Percentiles rank a stretch among this genome's conserved stretches.
phyloP scores from a whole-genome alignment of 148 eudicot species.

The Heliosperma pusillum region DNA sequence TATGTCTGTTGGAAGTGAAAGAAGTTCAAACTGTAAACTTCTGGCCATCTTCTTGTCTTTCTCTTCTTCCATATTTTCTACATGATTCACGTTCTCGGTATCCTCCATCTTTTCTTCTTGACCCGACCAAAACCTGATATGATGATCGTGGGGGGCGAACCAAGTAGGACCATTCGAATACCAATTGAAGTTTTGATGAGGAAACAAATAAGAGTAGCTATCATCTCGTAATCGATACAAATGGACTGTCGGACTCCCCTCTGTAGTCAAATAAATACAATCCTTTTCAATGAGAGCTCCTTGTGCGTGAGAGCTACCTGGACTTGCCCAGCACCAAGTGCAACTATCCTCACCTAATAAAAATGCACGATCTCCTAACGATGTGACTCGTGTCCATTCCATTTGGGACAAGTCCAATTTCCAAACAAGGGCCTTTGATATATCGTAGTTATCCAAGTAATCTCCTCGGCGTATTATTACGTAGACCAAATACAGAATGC shows the following conservation, averaged over 20 bases:
- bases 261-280: not conserved
- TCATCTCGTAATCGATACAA: not conserved
- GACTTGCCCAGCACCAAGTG: not conserved
- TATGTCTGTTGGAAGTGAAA: too few relatives aligned
- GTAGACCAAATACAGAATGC: not conserved
- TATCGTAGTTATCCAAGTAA: not conserved
- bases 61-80: too few relatives aligned
- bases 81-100: too few relatives aligned
- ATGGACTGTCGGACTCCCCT: not conserved
- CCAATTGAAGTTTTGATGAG: not conserved
- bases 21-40: too few relatives aligned
- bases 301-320: too few relatives aligned
- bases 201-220: not conserved
- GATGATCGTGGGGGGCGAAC: not conserved
- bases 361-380: conserved; percentile 11
- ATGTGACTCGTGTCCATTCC: not conserved
- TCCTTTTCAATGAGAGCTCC: not conserved
- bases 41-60: too few relatives aligned
- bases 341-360: not conserved
- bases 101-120: too few relatives aligned
- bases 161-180: not conserved
- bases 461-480: not conserved
- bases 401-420: not conserved
- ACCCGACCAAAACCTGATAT: not conserved
- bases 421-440: not conserved